Evolutionary conservation across 805 yeast species (phyloP).

Genomic region (Metschnikowia noctiluminum): DNA sequence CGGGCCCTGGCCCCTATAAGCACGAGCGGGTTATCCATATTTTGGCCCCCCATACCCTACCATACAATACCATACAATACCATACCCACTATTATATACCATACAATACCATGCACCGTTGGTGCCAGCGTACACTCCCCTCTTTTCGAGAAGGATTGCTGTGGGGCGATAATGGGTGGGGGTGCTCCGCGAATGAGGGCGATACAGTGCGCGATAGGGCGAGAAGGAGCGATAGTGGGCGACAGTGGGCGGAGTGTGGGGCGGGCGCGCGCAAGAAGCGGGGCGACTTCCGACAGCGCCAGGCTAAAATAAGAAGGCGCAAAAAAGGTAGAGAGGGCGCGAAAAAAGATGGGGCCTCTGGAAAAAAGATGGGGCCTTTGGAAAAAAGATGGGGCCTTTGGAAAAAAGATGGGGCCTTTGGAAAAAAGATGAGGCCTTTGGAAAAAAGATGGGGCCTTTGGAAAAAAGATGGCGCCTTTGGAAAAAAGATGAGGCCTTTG

Average conservation of each 20-base stretch:
- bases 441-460: too few relatives aligned
- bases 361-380: too few relatives aligned
- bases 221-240: slow-evolving; percentile 4
- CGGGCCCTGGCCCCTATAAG: neutral
- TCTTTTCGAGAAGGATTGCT: slow-evolving; percentile 4
- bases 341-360: too few relatives aligned
- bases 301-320: too few relatives aligned
- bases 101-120: neutral
- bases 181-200: too few relatives aligned
- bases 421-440: too few relatives aligned
- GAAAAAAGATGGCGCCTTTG: too few relatives aligned
- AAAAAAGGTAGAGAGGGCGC: too few relatives aligned
- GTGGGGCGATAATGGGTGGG: neutral
- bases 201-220: neutral
- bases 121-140: slow-evolving; percentile 1
- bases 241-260: neutral
- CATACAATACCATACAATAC: too few relatives aligned
- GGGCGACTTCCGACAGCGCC: neutral
- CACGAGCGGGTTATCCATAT: neutral
- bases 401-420: too few relatives aligned
- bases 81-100: neutral
- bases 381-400: too few relatives aligned
- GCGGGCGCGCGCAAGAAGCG: neutral
- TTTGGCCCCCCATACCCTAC: neutral
- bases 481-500: too few relatives aligned